Percentiles rank a stretch among this genome's conserved stretches.
These are phyloP conservation scores for Erysimum cheiri DNA, from an alignment of 441 rosid species.

Conservation along the genomic window DNA sequence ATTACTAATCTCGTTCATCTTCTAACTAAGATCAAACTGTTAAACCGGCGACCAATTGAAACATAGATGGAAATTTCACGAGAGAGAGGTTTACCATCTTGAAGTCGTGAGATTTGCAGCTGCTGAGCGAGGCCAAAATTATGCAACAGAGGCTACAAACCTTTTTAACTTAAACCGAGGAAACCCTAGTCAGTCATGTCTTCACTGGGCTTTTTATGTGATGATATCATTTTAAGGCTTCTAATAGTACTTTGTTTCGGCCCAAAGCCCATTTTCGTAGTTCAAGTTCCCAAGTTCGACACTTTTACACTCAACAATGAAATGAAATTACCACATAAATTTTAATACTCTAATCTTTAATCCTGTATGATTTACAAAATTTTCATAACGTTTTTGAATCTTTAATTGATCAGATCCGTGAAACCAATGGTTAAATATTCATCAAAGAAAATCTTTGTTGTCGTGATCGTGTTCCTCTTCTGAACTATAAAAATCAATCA, in stretches of 20 bases:
- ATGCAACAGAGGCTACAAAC: conserved; percentile 6
- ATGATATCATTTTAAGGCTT: not conserved
- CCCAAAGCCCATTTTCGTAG: conserved; percentile 37
- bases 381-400: too few relatives aligned
- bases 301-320: not conserved
- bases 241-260: not conserved
- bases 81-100: conserved; percentile 40
- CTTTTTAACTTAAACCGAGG: conserved; percentile 1
- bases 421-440: too few relatives aligned
- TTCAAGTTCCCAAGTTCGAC: not conserved
- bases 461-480: not conserved
- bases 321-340: not conserved
- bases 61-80: not conserved
- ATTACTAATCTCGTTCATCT: not conserved
- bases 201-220: conserved; percentile 22
- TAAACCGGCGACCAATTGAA: not conserved
- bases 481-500: not conserved
- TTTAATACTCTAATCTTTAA: too few relatives aligned
- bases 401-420: not conserved
- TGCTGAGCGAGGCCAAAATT: conserved; percentile 23
- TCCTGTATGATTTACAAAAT: too few relatives aligned
- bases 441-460: not conserved
- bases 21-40: not conserved
- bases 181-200: conserved; percentile 26
- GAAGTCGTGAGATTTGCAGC: conserved; percentile 39